phyloP scores from a whole-genome alignment of 768 basidiomycete species.

The Termitomyces sp. region DNA sequence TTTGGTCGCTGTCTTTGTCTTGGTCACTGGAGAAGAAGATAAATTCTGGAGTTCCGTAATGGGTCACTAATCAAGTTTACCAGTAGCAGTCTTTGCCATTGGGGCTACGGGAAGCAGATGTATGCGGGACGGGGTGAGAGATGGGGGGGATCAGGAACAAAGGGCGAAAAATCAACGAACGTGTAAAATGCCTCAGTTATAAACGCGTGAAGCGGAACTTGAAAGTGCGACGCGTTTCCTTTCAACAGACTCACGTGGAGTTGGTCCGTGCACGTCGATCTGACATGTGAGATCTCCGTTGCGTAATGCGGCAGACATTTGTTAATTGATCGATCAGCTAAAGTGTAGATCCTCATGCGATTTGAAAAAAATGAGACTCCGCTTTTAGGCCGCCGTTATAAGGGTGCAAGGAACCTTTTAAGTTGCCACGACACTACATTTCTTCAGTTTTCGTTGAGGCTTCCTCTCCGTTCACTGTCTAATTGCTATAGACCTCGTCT shows the following conservation, averaged over 20 bases:
- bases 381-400: slow-evolving; percentile 6
- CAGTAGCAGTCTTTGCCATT: slow-evolving; percentile 50
- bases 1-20: slow-evolving; percentile 54
- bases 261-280: neutral
- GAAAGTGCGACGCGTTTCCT: slow-evolving; percentile 8
- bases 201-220: slow-evolving; percentile 13
- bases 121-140: slow-evolving; percentile 9
- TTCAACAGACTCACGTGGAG: slow-evolving; percentile 17
- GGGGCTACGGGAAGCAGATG: slow-evolving; percentile 4
- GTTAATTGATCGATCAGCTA: slow-evolving; percentile 5
- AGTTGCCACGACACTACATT: slow-evolving; percentile 6
- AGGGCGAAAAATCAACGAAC: slow-evolving; percentile 2
- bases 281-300: slow-evolving; percentile 1
- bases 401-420: neutral
- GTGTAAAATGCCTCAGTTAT: slow-evolving; percentile 11
- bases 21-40: slow-evolving; percentile 30
- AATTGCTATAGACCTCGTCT: slow-evolving; percentile 2
- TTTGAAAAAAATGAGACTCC: slow-evolving; percentile 9
- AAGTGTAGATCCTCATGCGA: neutral
- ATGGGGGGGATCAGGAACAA: slow-evolving; percentile 6
- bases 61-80: slow-evolving; percentile 21
- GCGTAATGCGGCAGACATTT: neutral
- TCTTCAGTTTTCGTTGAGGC: neutral
- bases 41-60: slow-evolving; percentile 1
- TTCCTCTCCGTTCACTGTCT: neutral